Conservation (phyloP, 2,329 filamentous ascomycete genomes). For the Rugonectria rugulosa region DNA sequence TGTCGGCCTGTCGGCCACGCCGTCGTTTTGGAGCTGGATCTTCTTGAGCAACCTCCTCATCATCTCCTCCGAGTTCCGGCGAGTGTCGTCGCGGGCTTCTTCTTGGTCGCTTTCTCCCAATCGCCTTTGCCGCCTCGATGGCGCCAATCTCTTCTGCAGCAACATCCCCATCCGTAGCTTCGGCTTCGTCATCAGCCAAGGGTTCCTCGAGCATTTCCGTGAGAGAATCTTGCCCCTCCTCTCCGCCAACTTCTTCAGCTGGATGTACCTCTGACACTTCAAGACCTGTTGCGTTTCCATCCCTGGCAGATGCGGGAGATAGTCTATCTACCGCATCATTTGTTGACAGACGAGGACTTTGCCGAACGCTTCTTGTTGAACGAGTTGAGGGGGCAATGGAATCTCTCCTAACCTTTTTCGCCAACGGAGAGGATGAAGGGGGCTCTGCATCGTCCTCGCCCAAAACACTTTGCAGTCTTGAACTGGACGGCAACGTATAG, state of each 20-base stretch:
- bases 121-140: constrained; percentile 50
- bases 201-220: constrained; percentile 10
- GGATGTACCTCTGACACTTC: constrained; percentile 22
- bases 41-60: constrained; percentile 36
- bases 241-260: constrained; percentile 3
- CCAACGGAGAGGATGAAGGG: constrained; percentile 52
- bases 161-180: constrained; percentile 32
- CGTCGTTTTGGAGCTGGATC: constrained; percentile 49
- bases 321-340: constrained; percentile 42
- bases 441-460: constrained; percentile 40
- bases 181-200: constrained; percentile 31
- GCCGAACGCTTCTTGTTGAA: constrained; percentile 38
- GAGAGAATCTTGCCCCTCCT: constrained; percentile 17
- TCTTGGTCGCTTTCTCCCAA: constrained; percentile 55
- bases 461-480: constrained; percentile 52
- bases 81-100: constrained; percentile 48
- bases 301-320: constrained; percentile 40
- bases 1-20: constrained; percentile 41
- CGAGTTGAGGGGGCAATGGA: constrained; percentile 42
- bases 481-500: constrained; percentile 49
- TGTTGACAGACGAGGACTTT: constrained; percentile 28
- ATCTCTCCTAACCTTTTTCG: constrained; percentile 50
- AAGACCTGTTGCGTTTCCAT: constrained; percentile 13
- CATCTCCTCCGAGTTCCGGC: constrained; percentile 51
- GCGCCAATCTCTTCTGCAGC: constrained; percentile 54